phyloP scores from a whole-genome alignment of 257 asterid genomes.

The Knoxia roxburghii region DNA sequence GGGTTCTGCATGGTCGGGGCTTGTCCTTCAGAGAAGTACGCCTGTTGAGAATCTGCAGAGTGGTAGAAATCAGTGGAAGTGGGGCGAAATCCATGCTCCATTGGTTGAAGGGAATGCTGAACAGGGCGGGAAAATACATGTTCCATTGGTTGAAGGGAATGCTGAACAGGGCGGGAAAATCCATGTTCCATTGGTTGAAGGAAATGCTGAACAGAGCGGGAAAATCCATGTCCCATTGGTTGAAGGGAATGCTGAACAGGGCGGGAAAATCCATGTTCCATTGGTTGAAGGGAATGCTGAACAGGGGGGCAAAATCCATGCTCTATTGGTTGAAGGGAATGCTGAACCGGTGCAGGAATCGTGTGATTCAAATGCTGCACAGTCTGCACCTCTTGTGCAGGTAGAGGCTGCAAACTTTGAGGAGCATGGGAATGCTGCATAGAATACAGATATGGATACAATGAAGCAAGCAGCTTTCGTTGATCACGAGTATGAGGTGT shows the following conservation, averaged over 20 bases:
- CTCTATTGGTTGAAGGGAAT: constrained; percentile 19
- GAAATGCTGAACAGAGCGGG: no score
- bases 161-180: no score
- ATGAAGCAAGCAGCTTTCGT: constrained; percentile 7
- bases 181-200: no score
- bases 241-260: no score
- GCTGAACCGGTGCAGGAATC: constrained; percentile 27
- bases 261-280: no score
- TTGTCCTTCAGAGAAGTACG: constrained; percentile 8
- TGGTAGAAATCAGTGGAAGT: constrained; percentile 9
- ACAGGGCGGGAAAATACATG: no score
- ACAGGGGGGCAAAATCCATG: constrained; percentile 9
- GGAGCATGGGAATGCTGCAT: not conserved
- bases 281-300: no score
- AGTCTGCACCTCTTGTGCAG: constrained; percentile 18
- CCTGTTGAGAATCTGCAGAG: constrained; percentile 5
- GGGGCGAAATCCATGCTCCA: constrained; percentile 4
- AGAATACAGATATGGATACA: not conserved
- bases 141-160: no score
- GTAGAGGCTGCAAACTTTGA: constrained; percentile 14
- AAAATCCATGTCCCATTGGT: no score
- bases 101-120: no score
- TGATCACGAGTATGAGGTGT: constrained; percentile 24
- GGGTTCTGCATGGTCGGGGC: constrained; percentile 19
- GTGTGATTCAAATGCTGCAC: constrained; percentile 28